Conservation (phyloP, 2,329 filamentous ascomycete genomes). For the Fusarium sp. region DNA sequence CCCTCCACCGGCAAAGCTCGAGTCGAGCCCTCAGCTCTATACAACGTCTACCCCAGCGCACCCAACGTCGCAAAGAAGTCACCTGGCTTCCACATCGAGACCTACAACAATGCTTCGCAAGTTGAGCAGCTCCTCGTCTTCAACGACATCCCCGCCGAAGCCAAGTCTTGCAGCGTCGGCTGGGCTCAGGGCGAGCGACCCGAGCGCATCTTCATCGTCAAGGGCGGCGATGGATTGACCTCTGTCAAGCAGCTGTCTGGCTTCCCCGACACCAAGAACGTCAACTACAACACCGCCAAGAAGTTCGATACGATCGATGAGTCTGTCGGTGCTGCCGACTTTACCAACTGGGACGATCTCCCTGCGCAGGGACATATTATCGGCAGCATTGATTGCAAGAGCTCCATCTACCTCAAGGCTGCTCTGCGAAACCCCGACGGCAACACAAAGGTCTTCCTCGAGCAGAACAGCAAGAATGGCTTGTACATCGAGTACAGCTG, state of each 20-base stretch:
- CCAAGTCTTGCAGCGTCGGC: constrained; percentile 47
- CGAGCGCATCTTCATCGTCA: constrained; percentile 55
- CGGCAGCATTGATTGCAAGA: constrained; percentile 46
- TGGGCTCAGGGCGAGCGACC: constrained; percentile 54
- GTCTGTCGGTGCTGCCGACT: constrained; percentile 44
- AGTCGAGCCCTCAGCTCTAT: constrained; percentile 24
- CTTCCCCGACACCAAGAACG: constrained; percentile 36
- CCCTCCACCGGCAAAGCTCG: constrained; percentile 9
- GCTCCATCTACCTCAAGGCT: constrained; percentile 48
- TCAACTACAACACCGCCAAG: constrained; percentile 42
- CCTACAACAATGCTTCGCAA: constrained; percentile 42
- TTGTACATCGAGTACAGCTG: constrained; percentile 44
- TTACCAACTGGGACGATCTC: constrained; percentile 49
- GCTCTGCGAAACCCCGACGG: constrained; percentile 37
- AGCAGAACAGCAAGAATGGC: constrained; percentile 50
- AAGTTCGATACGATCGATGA: constrained; percentile 38
- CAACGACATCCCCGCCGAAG: constrained; percentile 47
- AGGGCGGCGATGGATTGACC: constrained; percentile 44
- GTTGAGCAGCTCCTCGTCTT: constrained; percentile 51
- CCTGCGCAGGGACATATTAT: constrained; percentile 39
- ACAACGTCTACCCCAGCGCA: constrained; percentile 35
- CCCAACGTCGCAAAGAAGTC: constrained; percentile 32
- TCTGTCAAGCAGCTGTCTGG: constrained; percentile 44
- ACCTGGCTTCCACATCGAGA: constrained; percentile 41
- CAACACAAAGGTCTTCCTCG: constrained; percentile 48